Evolutionary conservation across 2,329 filamentous ascomycete genomes (phyloP), one percentile per base, ranked within the genome.

Genomic region (Gaeumannomyces tritici): DNA sequence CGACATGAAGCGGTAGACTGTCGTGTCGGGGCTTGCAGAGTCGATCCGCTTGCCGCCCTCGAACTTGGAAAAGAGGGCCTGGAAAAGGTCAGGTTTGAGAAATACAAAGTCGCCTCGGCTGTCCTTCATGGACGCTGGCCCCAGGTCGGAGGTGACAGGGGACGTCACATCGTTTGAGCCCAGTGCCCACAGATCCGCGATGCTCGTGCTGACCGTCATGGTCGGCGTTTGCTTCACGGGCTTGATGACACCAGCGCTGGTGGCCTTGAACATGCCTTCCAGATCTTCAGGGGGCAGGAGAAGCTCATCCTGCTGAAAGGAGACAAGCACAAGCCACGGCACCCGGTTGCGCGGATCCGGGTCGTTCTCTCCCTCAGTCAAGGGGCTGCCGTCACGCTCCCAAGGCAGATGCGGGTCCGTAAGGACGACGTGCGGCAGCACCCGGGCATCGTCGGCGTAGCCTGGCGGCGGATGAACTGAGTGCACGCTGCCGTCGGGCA

Each of bases 371-470:
- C 55, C 31, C 28, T 62, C 61, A 57, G 61, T 18, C 57, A 57
- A 64, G 0, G 62, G 62, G 24, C 67, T 73, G 0, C 64, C 72
- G 0, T 66, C 21, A 1, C 76, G 64, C 65, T 77, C 74, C 79
- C 79, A 80, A 0, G 78, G 78, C 1, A 79, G 64, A 62, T 74
- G 70, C 0, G 77, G 74, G 63, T 80, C 76, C 1, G 66, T 76
- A 26, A 81, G 69, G 5, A 80, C 75, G 0, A 81, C 65, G 65
- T 81, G 78, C 1, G 79, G 79, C 3, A 80, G 65, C 1, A 75
- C 71, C 0, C 67, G 47, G 5, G 62, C 63, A 1, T 69, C 63
- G n/a, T 73, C 78, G 0, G 64, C 55, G 60, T 77, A 70, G 0
- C 76, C 78, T 0, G 67, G 59, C 0, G 76, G 74, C 0, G 79